A percentile compares a stretch with the other conserved stretches of the same genome.
phyloP scores from a whole-genome alignment of 257 asterid genomes.

The Petrea volubilis region DNA sequence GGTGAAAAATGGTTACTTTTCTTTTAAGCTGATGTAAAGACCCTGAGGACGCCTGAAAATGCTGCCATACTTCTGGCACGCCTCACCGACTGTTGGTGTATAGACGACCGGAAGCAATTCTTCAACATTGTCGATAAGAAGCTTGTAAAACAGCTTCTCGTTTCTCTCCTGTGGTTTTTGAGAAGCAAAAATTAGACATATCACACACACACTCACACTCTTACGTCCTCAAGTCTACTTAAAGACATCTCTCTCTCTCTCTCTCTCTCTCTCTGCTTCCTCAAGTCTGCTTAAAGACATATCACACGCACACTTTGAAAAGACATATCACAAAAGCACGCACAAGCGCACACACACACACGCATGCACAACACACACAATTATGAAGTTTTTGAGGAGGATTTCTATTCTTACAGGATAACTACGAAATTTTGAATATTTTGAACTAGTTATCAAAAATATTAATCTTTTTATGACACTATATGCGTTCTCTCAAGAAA shows the following conservation, averaged over 20 bases:
- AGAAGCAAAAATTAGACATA: not conserved
- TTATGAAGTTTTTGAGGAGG: no score
- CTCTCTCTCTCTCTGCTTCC: no score
- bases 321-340: no score
- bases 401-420: not conserved
- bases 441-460: not conserved
- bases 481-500: no score
- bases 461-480: no score
- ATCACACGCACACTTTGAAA: no score
- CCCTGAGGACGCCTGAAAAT: conserved; percentile 87
- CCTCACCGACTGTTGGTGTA: conserved; percentile 89
- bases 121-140: conserved; percentile 73
- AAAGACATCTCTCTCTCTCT: no score
- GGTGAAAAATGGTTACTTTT: conserved; percentile 40
- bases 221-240: no score
- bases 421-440: not conserved
- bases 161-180: conserved; percentile 63
- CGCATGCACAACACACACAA: no score
- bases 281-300: no score
- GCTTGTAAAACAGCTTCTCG: conserved; percentile 75
- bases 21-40: conserved; percentile 73
- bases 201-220: no score
- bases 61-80: conserved; percentile 85
- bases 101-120: conserved; percentile 81
- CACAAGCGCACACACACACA: no score